A percentile compares a stretch with the other conserved stretches of the same genome.
phyloP scores from a whole-genome alignment of 2,329 filamentous ascomycete genomes.

The Paraphaeosphaeria minitans region DNA sequence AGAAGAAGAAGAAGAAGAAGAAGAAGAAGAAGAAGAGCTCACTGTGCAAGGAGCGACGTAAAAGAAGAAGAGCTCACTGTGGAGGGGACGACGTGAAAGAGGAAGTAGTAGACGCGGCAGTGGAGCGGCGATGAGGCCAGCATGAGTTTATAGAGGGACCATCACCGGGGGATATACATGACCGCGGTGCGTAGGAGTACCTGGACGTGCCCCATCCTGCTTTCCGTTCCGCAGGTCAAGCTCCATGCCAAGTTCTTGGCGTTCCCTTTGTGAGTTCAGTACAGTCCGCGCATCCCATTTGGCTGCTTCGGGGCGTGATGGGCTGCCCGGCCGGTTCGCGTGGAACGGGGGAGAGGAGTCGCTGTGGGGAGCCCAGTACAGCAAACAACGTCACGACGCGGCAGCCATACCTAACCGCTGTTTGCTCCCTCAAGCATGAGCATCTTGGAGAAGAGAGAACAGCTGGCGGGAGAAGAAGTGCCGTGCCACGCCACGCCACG shows the following conservation, averaged over 20 bases:
- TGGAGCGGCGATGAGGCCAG: not conserved
- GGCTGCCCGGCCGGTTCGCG: not conserved
- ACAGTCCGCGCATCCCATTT: not conserved
- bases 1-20: no score
- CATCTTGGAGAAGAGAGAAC: not conserved
- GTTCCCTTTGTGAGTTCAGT: not conserved
- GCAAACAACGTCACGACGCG: not conserved
- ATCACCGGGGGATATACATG: slow-evolving; percentile 1
- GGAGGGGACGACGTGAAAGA: not conserved
- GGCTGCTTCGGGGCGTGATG: not conserved
- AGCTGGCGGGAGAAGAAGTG: not conserved
- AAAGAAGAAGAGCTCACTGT: not conserved
- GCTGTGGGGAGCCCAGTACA: not conserved
- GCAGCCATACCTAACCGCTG: not conserved
- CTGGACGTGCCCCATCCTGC: slow-evolving; percentile 1
- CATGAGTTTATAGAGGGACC: slow-evolving; percentile 9
- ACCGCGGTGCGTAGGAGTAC: not conserved
- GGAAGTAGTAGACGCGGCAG: not conserved
- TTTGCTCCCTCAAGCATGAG: not conserved
- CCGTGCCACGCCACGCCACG: slow-evolving; percentile 5
- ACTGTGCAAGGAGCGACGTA: no score
- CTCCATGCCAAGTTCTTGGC: slow-evolving; percentile 9
- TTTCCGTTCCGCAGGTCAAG: not conserved
- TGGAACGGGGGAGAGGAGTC: not conserved
- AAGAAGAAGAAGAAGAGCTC: no score